Evolutionary conservation across 345 rosid species (phyloP), one percentile per base, ranked within the genome.

Genomic region (Adansonia digitata): DNA sequence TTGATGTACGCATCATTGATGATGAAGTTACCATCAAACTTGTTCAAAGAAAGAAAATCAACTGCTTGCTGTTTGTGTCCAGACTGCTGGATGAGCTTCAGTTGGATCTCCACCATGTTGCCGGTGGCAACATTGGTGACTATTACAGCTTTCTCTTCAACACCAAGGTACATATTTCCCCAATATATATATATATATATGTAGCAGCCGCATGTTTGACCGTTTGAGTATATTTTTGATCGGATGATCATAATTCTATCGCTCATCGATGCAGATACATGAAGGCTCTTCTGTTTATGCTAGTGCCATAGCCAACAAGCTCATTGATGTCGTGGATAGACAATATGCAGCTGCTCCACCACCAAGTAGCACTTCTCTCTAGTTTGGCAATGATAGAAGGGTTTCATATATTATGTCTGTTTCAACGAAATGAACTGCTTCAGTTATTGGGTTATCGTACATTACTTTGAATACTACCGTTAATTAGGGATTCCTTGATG

Each of bases 11-110:
- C 53, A 87, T 95, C 34, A 75, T 91, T 20, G 93, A 91, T 40
- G 97, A 89, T 34, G 98, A 93, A 82, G 97, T 93, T 31, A 90
- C 94, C 37, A 91, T 94, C 78, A 92, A 92, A 81, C 85, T 94
- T 20, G 86, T 91, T 12, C 97, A 88, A 78, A 81, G 91, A 43
- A 92, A 92, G 90, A 91, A 89, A 82, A 88, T 87, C 55, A 87
- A 95, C 26, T 87, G 97, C 82, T 81, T 95, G 91, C 77, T 91
- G 72, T 78, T 77, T 77, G 94, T 91, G 35, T 86, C 99, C 65
- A 87, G 85, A 80, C 86, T 87, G 6, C 88, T 95, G 13, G 92
- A 93, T 42, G 93, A 91, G 26, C 96, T 95, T 56, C 93, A 84
- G 69, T 79, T 95, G 52, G 97, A 90, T 77, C 91, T 93, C 67